Percentiles rank a stretch among this genome's conserved stretches.
Conservation (phyloP, 768 basidiomycete species). For the Suillus cothurnatus region DNA sequence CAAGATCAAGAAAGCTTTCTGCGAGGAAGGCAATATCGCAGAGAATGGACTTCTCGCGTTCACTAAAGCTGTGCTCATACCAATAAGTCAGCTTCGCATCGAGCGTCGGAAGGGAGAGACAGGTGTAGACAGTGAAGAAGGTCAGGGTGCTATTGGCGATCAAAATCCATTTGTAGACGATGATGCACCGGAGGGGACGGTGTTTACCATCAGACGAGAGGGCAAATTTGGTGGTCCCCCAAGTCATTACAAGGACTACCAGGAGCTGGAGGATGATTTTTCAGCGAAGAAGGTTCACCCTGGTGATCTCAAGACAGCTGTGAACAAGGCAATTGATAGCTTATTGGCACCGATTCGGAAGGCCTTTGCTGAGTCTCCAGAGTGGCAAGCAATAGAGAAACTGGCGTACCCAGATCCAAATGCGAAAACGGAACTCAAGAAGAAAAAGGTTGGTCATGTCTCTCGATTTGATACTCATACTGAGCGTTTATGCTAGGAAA, state of each 20-base stretch:
- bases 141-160: conserved; percentile 49
- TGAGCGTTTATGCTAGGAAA: conserved; percentile 49
- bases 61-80: conserved; percentile 84
- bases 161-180: conserved; percentile 65
- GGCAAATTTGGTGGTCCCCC: conserved; percentile 79
- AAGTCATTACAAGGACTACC: conserved; percentile 70
- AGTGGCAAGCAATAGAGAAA: conserved; percentile 77
- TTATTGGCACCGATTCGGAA: conserved; percentile 82
- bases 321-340: conserved; percentile 70
- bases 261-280: conserved; percentile 73
- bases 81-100: conserved; percentile 74
- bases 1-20: conserved; percentile 92
- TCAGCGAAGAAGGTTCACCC: conserved; percentile 80
- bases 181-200: conserved; percentile 76
- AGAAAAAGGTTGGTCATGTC: conserved; percentile 49
- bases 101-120: conserved; percentile 54
- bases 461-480: not conserved
- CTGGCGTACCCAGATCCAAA: conserved; percentile 85
- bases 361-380: conserved; percentile 72
- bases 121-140: conserved; percentile 41
- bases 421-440: conserved; percentile 59
- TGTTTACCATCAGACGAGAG: conserved; percentile 79
- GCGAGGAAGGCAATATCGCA: conserved; percentile 86
- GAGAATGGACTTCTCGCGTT: conserved; percentile 92
- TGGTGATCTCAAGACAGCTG: conserved; percentile 82